phyloP scores from a whole-genome alignment of 352 stramenopile genomes.

The Globisporangium abappressorium region DNA sequence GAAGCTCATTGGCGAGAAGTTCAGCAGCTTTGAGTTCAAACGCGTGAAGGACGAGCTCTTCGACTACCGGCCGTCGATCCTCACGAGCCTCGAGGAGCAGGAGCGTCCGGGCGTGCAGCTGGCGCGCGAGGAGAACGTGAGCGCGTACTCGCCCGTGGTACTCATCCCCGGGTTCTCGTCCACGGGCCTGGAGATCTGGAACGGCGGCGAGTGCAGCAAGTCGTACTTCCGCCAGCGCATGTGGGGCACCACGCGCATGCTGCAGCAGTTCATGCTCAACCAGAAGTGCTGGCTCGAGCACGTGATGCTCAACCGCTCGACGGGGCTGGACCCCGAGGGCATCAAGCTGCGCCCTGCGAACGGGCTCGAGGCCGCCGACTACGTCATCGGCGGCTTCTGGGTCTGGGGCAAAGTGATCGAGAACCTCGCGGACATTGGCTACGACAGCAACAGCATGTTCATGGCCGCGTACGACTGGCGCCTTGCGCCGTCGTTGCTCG shows the following conservation, averaged over 20 bases:
- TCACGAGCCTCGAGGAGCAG: conserved; percentile 22
- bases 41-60: conserved; percentile 71
- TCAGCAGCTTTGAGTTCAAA: conserved; percentile 59
- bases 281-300: conserved; percentile 93
- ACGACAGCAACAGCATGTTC: conserved; percentile 90
- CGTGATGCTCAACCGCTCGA: conserved; percentile 88
- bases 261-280: conserved; percentile 87
- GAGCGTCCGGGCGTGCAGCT: conserved; percentile 51
- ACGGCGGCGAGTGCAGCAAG: conserved; percentile 83
- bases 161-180: conserved; percentile 93
- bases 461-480: conserved; percentile 89
- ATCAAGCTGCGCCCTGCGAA: conserved; percentile 77
- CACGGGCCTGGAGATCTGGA: conserved; percentile 94
- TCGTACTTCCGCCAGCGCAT: conserved; percentile 91
- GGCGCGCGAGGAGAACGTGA: conserved; percentile 42
- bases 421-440: conserved; percentile 90
- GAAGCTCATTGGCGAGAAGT: conserved; percentile 50
- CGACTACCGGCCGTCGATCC: conserved; percentile 49
- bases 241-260: conserved; percentile 90
- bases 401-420: conserved; percentile 93
- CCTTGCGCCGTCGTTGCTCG: conserved; percentile 63
- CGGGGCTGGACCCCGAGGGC: conserved; percentile 86
- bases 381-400: conserved; percentile 94
- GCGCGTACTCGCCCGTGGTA: conserved; percentile 76
- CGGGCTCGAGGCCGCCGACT: conserved; percentile 92